Conservation (phyloP, 202 grass and related monocot genomes). For the Digitaria exilis region DNA sequence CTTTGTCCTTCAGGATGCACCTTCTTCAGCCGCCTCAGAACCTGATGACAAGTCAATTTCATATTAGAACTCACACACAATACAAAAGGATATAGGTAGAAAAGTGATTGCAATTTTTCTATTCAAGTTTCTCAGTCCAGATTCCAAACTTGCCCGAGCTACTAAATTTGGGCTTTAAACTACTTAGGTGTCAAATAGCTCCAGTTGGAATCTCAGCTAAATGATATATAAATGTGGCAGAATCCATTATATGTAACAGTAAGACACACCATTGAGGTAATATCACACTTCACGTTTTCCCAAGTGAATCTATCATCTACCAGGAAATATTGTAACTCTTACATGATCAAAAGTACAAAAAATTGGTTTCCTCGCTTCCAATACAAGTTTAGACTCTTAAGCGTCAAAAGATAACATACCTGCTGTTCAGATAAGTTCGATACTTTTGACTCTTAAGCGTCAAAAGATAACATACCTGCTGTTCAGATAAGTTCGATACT, state of each 20-base stretch:
- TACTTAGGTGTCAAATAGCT: background rate
- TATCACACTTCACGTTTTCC: background rate
- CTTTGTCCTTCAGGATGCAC: constrained; percentile 42
- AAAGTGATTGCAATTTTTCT: background rate
- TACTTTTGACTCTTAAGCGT: background rate
- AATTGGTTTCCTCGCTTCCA: background rate
- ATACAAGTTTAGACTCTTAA: background rate
- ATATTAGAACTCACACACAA: background rate
- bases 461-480: constrained; percentile 57
- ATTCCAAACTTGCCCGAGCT: background rate
- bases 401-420: constrained; percentile 45
- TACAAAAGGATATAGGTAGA: background rate
- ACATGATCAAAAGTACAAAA: background rate
- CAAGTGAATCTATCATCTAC: background rate
- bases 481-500: constrained; percentile 52
- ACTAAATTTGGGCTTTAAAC: background rate
- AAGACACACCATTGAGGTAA: background rate
- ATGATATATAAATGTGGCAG: background rate
- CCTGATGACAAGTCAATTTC: constrained; percentile 42
- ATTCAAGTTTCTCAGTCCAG: background rate
- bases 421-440: constrained; percentile 63
- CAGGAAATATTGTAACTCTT: background rate
- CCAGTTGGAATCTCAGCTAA: background rate
- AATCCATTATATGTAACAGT: background rate
- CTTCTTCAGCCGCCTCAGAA: constrained; percentile 92